Evolutionary conservation across 1,139 yeast genomes (phyloP).

Genomic region (Zygosaccharomyces sapae): DNA sequence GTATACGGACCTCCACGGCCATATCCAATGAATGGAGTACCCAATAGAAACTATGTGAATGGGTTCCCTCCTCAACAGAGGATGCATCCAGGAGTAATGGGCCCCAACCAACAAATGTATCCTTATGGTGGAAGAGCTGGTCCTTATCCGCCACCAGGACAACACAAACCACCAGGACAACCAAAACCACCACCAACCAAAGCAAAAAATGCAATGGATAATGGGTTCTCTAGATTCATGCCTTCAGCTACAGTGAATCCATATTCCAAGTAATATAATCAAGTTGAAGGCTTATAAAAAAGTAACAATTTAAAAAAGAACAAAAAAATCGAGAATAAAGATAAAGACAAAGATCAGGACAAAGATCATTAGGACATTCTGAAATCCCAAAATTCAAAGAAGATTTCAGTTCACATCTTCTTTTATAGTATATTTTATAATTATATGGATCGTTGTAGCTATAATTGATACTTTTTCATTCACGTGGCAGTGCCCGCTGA

Average conservation of each 20-base stretch:
- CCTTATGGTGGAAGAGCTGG: slow-evolving; percentile 14
- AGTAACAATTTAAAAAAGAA: not conserved
- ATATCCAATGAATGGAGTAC: slow-evolving; percentile 10
- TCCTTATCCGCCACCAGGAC: slow-evolving; percentile 11
- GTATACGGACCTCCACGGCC: slow-evolving; percentile 11
- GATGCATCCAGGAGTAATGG: slow-evolving; percentile 8
- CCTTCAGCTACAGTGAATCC: slow-evolving; percentile 30
- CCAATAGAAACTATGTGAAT: slow-evolving; percentile 8
- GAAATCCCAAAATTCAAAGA: not conserved
- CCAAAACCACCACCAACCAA: slow-evolving; percentile 9
- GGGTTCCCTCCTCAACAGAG: slow-evolving; percentile 11
- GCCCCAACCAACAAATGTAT: slow-evolving; percentile 5
- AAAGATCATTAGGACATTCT: not conserved
- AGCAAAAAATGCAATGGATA: slow-evolving; percentile 17
- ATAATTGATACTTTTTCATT: not conserved
- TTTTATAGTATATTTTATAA: not conserved
- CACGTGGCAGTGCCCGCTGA: not conserved
- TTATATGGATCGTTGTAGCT: not conserved
- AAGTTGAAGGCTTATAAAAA: not conserved
- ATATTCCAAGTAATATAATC: slow-evolving; percentile 18
- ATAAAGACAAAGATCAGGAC: not conserved
- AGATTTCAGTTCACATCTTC: not conserved
- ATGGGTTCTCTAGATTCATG: slow-evolving; percentile 35
- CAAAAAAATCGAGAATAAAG: not conserved
- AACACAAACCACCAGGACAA: slow-evolving; percentile 4